Evolutionary conservation across 768 basidiomycete species (phyloP), one percentile per base, ranked within the genome.

Genomic region (Collybiopsis luxurians): DNA sequence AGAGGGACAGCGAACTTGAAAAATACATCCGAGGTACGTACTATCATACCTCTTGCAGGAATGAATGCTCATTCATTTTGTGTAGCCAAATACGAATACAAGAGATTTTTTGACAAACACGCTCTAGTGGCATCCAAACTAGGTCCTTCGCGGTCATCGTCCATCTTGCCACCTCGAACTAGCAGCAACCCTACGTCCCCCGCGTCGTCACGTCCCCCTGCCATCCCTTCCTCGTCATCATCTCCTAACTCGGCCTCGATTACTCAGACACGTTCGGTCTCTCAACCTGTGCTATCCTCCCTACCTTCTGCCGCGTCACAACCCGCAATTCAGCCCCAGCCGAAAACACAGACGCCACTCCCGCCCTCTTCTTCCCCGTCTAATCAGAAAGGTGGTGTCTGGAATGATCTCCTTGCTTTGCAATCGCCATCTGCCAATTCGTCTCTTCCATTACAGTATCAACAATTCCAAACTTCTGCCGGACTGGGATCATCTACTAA

Each of bases 1-100:
- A 90, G 64, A 79, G 94, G 28, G 93, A 96, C 66, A 88, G 89
- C 46, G 95, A 98, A 59, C 80, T 98, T 43, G 95, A 98, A 70
- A 86, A 84, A 65, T 97, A 85, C 73, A 95, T 98, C 59, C 83
- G 95, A 57, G 78, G 90, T 90, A 74, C 71, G 81, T 56, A 54
- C 45, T 19, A 40, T n/a, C 30, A 42, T 19, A 9, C 38, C 47
- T n/a, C 13, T 55, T 44, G 51, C 52, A 53, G 45, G 53, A 45
- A 36, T 19, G 43, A 55, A 26, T 58, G 53, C 56, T 45, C 46
- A 27, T 48, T 13, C 23, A 9, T n/a, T n/a, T 46, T 6, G 55
- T 56, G n/a, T 61, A 91, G 90, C 82, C 6, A 92, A 92, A 68
- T 92, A 92, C 59, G 84, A 95, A 64, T 87, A 84, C 68, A 88